Evolutionary conservation across 2,329 filamentous ascomycete genomes (phyloP).

Genomic region (Apiospora phragmitis): DNA sequence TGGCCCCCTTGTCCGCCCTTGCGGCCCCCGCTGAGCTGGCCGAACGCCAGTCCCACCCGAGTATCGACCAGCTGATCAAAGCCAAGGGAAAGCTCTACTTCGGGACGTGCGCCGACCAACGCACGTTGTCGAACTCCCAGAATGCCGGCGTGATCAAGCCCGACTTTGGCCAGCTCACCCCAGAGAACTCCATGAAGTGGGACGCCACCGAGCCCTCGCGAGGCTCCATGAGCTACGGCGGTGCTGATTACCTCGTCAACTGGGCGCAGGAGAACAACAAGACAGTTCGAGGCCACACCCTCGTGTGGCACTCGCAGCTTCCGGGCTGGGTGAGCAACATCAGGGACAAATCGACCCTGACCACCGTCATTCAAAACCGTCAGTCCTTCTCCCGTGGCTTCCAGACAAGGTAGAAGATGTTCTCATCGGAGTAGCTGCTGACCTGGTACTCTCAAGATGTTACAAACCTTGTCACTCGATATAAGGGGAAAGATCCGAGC

Average conservation of each 20-base stretch:
- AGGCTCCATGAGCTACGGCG: conserved; percentile 54
- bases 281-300: conserved; percentile 64
- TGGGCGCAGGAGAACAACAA: conserved; percentile 58
- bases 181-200: conserved; percentile 74
- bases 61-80: conserved; percentile 58
- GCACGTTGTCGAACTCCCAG: conserved; percentile 47
- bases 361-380: conserved; percentile 55
- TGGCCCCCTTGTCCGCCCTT: conserved; percentile 35
- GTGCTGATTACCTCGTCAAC: conserved; percentile 60
- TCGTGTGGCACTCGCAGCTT: conserved; percentile 64
- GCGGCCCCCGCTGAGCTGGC: conserved; percentile 34
- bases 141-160: conserved; percentile 58
- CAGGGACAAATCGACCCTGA: conserved; percentile 41
- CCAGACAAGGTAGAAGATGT: not conserved
- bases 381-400: not conserved
- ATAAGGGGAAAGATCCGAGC: conserved; percentile 61
- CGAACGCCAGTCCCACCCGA: conserved; percentile 42
- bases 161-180: conserved; percentile 65
- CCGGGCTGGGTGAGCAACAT: conserved; percentile 57
- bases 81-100: conserved; percentile 67
- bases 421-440: not conserved
- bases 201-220: conserved; percentile 44
- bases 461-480: conserved; percentile 55
- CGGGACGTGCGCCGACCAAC: conserved; percentile 58
- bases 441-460: conserved; percentile 39